Conservation (phyloP, 2,329 filamentous ascomycete species). For the Fusarium keratoplasticum region DNA sequence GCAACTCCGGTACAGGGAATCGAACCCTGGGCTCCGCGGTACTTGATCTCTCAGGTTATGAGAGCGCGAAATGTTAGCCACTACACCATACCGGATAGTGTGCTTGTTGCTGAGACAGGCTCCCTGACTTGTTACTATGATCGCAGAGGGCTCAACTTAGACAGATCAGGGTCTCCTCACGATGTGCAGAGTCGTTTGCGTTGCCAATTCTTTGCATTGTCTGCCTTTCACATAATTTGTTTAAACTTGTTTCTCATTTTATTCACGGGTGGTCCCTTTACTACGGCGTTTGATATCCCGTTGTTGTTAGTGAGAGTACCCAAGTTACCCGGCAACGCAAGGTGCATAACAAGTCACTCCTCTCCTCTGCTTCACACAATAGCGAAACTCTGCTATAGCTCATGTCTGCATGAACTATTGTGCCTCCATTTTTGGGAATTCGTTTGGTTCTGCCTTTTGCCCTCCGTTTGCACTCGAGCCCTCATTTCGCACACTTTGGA, state of each 20-base stretch:
- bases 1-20: background rate
- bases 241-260: accelerated
- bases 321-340: constrained; percentile 20
- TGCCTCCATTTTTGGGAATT: too few species aligned
- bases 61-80: constrained; percentile 12
- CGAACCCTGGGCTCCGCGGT: background rate
- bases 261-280: background rate
- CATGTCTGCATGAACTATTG: background rate
- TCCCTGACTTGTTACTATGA: background rate
- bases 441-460: background rate
- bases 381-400: background rate
- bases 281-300: background rate
- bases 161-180: background rate
- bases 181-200: background rate
- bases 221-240: background rate
- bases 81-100: constrained; percentile 18
- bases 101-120: accelerated
- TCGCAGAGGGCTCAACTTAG: background rate
- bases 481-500: background rate
- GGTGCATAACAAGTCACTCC: background rate
- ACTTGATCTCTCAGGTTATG: background rate
- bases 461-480: background rate
- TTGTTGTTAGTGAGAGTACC: background rate
- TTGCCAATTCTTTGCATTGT: too few species aligned
- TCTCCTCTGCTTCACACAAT: background rate